Base-by-base conservation (phyloP, 106 monocot species). In the Cymbidium sinense region DNA sequence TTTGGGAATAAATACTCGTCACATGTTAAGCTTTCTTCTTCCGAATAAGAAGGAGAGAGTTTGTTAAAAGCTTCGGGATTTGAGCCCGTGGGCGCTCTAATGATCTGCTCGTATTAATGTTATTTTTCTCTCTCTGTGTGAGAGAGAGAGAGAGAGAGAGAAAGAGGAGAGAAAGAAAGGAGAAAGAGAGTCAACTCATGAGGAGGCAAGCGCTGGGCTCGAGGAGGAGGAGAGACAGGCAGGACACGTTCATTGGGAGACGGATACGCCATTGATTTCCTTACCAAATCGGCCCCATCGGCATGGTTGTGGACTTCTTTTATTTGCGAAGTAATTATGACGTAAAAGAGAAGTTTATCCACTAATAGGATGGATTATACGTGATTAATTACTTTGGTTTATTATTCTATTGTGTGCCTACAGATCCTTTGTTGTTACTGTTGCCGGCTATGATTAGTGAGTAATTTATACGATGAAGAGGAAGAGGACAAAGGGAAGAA, bases 181-280 rank as follows among this genome's bases (percentile, higher is more conserved):
- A 47, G 47, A 47, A 47, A 47, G 47, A 62, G 61, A 62, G 61
- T 62, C 61, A 62, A 62, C 61, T 62, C 25, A 23, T 62, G 61
- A 62, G 11, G 61, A 27, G 61, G 61, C 61, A 62, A 47, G 61
- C 61, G 23, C 61, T 62, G 61, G 61, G 61, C 61, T 62, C 61
- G 61, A 62, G 61, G 6, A 62, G 61, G 27, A 62, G 27, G 61
- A 62, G 23, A 27, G 61, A 23, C 25, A 23, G 5, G 61, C 25
- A 62, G 23, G 61, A 23, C 61, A 62, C 61, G 61, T 27, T 62
- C 11, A 62, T 62, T 27, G 61, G 61, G 61, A 62, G 61, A 25
- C 61, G 61, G 25, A 62, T 27, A 3, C 61, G 27, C 27, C 61
- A 62, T 27, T 62, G 25, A 62, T 62, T 27, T 62, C 61, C 61